phyloP scores from a whole-genome alignment of 2,329 filamentous ascomycete species.

The Paecilomyces dactylethromorphus region DNA sequence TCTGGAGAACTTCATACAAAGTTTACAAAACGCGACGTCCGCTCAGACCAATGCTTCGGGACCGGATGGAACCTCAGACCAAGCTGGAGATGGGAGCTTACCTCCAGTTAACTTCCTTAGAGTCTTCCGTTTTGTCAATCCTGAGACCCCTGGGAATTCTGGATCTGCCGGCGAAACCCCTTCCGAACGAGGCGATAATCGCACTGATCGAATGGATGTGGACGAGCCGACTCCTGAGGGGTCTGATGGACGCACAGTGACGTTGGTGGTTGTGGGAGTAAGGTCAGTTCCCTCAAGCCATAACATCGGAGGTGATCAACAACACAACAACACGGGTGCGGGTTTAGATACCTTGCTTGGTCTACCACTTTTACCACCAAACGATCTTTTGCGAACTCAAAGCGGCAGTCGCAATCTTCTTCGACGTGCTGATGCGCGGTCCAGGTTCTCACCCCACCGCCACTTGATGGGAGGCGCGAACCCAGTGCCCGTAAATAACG shows the following conservation, averaged over 20 bases:
- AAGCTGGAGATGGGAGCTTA: conserved; percentile 36
- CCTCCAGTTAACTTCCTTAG: conserved; percentile 61
- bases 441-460: conserved; percentile 48
- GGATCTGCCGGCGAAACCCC: conserved; percentile 13
- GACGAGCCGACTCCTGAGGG: conserved; percentile 37
- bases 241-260: conserved; percentile 54
- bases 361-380: conserved; percentile 38
- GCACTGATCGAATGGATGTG: conserved; percentile 29
- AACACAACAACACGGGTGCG: conserved; percentile 29
- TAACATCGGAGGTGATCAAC: conserved; percentile 37
- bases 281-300: conserved; percentile 55
- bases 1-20: conserved; percentile 57
- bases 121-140: conserved; percentile 61
- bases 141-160: conserved; percentile 26
- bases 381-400: conserved; percentile 31
- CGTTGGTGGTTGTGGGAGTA: conserved; percentile 64
- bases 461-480: conserved; percentile 49
- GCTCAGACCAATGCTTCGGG: conserved; percentile 41
- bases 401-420: conserved; percentile 46
- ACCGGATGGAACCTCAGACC: conserved; percentile 26
- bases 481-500: conserved; percentile 44
- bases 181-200: conserved; percentile 16
- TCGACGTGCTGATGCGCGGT: conserved; percentile 48
- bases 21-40: conserved; percentile 56
- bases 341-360: conserved; percentile 41